These are phyloP conservation scores for Claviceps spartinae DNA, from an alignment of 2,329 filamentous ascomycete genomes.

Conservation along the genomic window DNA sequence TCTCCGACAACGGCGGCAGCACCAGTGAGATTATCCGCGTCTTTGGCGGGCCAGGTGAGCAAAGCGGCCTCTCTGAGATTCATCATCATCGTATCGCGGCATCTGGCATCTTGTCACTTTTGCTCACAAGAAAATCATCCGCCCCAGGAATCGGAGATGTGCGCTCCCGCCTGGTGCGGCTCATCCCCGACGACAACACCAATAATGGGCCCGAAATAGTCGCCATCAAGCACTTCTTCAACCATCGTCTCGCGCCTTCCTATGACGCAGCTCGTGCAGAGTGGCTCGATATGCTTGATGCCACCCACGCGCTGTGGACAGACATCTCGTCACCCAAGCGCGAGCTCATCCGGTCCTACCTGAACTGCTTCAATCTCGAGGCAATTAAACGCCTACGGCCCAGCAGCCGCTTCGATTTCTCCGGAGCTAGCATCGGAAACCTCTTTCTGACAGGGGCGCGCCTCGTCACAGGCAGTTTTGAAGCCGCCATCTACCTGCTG, in stretches of 20 bases:
- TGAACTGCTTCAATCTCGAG: constrained; percentile 65
- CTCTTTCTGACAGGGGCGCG: constrained; percentile 73
- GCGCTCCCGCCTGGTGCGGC: constrained; percentile 59
- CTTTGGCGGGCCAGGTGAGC: constrained; percentile 74
- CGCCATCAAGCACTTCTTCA: constrained; percentile 75
- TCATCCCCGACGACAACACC: constrained; percentile 57
- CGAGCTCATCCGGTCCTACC: constrained; percentile 63
- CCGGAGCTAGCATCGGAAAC: constrained; percentile 63
- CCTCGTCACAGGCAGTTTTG: constrained; percentile 83
- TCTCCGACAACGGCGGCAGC: constrained; percentile 90
- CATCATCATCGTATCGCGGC: too few relatives aligned
- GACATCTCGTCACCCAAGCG: constrained; percentile 57
- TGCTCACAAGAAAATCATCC: too few relatives aligned
- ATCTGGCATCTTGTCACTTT: too few relatives aligned
- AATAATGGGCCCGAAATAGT: constrained; percentile 39
- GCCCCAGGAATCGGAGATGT: constrained; percentile 41
- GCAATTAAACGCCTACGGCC: constrained; percentile 64
- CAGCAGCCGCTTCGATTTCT: constrained; percentile 63
- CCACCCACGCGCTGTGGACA: constrained; percentile 63
- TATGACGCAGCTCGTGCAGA: constrained; percentile 53
- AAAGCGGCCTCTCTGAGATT: too few relatives aligned
- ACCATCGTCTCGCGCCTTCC: constrained; percentile 57
- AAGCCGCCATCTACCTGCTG: constrained; percentile 82
- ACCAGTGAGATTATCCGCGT: constrained; percentile 89
- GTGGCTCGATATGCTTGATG: constrained; percentile 84